A percentile compares a stretch with the other conserved stretches of the same genome.
phyloP scores from a whole-genome alignment of 805 yeast genomes.

The Ogataea trehalophila region DNA sequence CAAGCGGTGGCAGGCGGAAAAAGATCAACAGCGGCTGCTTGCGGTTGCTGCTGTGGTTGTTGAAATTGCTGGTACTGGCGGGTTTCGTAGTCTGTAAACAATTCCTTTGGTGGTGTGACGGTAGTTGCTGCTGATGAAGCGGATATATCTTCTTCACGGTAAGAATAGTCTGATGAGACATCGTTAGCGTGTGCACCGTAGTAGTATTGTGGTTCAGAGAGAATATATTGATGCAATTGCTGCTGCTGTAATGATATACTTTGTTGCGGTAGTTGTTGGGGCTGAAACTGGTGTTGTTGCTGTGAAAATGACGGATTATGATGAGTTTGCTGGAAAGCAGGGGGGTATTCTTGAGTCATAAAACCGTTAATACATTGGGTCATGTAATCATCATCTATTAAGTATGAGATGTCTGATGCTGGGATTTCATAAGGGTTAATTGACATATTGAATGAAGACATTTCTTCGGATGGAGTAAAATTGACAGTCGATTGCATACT shows the following conservation, averaged over 20 bases:
- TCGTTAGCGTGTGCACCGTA: constrained; percentile 4
- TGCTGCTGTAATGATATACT: constrained; percentile 1
- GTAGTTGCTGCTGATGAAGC: constrained; percentile 2
- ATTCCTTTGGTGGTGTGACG: neutral
- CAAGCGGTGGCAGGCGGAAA: constrained; percentile 31
- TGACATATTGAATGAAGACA: constrained; percentile 1
- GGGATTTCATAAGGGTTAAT: constrained; percentile 4
- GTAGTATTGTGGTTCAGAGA: constrained; percentile 7
- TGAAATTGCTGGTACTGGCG: neutral
- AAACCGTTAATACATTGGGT: neutral
- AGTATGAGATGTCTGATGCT: constrained; percentile 5
- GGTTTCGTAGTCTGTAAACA: neutral
- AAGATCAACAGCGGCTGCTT: constrained; percentile 5
- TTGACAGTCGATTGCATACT: constrained; percentile 10
- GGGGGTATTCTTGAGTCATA: neutral
- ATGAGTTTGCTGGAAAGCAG: neutral
- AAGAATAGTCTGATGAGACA: constrained; percentile 12
- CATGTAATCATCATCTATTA: constrained; percentile 10
- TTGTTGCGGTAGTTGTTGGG: neutral
- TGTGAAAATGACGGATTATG: neutral
- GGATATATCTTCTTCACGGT: constrained; percentile 8
- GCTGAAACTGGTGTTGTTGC: neutral
- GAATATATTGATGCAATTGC: neutral
- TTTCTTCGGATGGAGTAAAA: constrained; percentile 13
- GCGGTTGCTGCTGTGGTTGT: neutral